Evolutionary conservation across 2,329 filamentous ascomycete species (phyloP).

Genomic region (Fusarium domesticum): DNA sequence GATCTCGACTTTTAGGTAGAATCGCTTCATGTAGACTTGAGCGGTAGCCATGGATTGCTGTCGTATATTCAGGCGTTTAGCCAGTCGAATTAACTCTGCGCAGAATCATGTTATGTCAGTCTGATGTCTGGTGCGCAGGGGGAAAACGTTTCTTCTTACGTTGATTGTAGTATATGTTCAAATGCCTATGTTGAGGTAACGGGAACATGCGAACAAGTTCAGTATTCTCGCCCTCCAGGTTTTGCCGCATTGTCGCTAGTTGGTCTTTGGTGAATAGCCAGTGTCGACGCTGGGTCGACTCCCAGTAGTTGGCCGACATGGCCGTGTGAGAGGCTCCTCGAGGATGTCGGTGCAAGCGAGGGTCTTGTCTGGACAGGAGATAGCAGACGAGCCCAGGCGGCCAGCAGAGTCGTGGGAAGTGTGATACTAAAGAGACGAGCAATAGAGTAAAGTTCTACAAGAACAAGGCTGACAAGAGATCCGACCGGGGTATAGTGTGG

Average conservation of each 20-base stretch:
- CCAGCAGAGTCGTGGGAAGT: neutral
- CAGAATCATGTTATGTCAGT: no score
- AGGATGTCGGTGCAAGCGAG: neutral
- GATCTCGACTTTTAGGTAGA: constrained; percentile 88
- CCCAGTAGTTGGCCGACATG: constrained; percentile 97
- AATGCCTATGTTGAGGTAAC: constrained; percentile 73
- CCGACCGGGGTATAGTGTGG: neutral
- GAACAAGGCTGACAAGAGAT: neutral
- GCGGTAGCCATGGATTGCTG: constrained; percentile 94
- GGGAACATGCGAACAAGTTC: constrained; percentile 74
- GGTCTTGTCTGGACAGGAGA: neutral
- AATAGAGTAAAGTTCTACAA: no score
- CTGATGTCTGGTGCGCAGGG: no score
- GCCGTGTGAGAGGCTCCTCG: constrained; percentile 1
- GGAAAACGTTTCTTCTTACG: constrained; percentile 52
- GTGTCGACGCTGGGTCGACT: constrained; percentile 82
- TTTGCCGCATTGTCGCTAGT: constrained; percentile 70
- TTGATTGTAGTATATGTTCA: constrained; percentile 90
- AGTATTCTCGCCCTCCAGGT: constrained; percentile 73
- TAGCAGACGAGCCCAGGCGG: neutral
- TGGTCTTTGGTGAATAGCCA: constrained; percentile 89
- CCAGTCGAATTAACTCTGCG: constrained; percentile 75
- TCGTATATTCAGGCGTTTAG: constrained; percentile 76
- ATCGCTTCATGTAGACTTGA: constrained; percentile 90
- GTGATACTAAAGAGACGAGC: neutral